These are phyloP conservation scores for Desmodesmus armatus DNA, from an alignment of 139 green algal species.

Conservation along the genomic window DNA sequence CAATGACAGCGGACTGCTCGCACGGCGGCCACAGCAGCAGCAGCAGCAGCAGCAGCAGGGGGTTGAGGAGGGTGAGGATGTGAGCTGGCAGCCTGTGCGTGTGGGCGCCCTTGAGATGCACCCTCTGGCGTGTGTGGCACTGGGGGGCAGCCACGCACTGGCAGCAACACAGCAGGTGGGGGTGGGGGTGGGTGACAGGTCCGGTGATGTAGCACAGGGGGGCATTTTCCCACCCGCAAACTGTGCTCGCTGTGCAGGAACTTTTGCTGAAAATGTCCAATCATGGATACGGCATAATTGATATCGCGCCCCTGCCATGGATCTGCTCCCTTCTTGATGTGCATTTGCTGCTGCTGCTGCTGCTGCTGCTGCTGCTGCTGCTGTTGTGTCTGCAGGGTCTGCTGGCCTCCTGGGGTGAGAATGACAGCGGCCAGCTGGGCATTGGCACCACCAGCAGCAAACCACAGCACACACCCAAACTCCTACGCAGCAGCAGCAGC, in stretches of 20 bases:
- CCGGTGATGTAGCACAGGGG: not conserved
- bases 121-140: conserved; percentile 51
- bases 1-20: conserved; percentile 32
- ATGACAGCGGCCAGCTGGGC: conserved; percentile 78
- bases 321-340: no score
- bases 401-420: conserved; percentile 65
- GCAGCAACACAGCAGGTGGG: conserved; percentile 60
- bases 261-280: not conserved
- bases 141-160: conserved; percentile 62
- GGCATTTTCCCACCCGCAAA: no score
- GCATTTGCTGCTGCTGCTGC: no score
- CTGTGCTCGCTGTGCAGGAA: not conserved
- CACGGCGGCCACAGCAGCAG: not conserved
- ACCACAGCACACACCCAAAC: conserved; percentile 45
- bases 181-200: not conserved
- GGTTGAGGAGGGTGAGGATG: conserved; percentile 10
- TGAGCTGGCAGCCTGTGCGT: conserved; percentile 33
- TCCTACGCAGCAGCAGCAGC: conserved; percentile 22
- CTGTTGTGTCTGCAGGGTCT: not conserved
- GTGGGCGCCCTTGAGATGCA: conserved; percentile 62
- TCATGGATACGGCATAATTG: no score
- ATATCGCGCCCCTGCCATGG: no score
- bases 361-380: not conserved
- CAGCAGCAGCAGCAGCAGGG: conserved; percentile 20
- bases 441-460: conserved; percentile 33